Evolutionary conservation across 805 yeast genomes (phyloP).

Genomic region (Debaryomyces prosopidis): DNA sequence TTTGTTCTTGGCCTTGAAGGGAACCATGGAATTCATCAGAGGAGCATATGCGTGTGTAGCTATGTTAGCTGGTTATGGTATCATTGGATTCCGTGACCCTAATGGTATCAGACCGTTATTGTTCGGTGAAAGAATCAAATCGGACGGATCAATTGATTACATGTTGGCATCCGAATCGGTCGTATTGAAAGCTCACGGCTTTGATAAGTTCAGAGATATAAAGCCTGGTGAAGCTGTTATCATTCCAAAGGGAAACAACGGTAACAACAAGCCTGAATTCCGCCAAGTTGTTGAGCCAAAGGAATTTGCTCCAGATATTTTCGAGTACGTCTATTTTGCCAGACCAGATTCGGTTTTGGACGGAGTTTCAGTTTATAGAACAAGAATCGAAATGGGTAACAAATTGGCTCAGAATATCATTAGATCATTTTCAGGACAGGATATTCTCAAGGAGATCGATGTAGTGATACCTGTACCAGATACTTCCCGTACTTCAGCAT

Average conservation of each 20-base stretch:
- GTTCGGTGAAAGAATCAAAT: conserved; percentile 74
- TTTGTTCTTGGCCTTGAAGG: conserved; percentile 80
- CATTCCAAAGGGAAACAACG: conserved; percentile 66
- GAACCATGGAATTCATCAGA: conserved; percentile 76
- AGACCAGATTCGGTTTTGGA: conserved; percentile 95
- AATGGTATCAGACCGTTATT: conserved; percentile 92
- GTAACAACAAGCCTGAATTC: conserved; percentile 65
- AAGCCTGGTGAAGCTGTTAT: conserved; percentile 96
- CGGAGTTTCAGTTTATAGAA: conserved; percentile 93
- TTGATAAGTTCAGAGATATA: conserved; percentile 74
- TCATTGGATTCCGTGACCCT: conserved; percentile 96
- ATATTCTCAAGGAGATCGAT: conserved; percentile 64
- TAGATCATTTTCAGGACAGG: conserved; percentile 36
- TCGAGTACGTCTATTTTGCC: conserved; percentile 97
- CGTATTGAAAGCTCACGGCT: conserved; percentile 90
- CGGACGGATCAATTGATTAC: conserved; percentile 74
- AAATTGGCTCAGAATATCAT: conserved; percentile 76
- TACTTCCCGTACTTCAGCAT: conserved; percentile 93
- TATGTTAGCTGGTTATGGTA: conserved; percentile 93
- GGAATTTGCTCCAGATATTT: conserved; percentile 90
- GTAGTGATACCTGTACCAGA: conserved; percentile 98
- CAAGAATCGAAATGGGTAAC: conserved; percentile 91
- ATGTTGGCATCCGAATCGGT: conserved; percentile 96
- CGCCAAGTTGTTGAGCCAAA: conserved; percentile 79
- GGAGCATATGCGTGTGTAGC: conserved; percentile 98